Percentiles rank a stretch among this genome's conserved stretches.
Evolutionary conservation across 345 rosid species (phyloP).

Genomic region (Arabidopsis thaliana): DNA sequence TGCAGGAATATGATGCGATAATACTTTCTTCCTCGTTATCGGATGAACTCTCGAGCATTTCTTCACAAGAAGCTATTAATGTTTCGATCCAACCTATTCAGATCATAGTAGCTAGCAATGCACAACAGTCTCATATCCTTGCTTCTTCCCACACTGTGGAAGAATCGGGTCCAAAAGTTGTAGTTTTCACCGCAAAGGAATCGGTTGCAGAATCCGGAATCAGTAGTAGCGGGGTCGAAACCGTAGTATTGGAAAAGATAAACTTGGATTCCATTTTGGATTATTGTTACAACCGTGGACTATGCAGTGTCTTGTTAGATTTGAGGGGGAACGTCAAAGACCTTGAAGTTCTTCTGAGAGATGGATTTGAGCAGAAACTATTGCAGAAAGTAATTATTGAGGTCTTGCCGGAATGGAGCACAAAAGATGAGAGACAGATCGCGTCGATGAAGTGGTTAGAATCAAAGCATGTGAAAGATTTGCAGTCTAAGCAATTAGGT

Average conservation of each 20-base stretch:
- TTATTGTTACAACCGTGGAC: constrained; percentile 57
- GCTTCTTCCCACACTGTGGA: constrained; percentile 16
- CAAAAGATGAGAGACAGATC: constrained; percentile 21
- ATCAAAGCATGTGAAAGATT: constrained; percentile 53
- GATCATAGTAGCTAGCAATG: constrained; percentile 51
- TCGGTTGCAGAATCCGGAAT: constrained; percentile 42
- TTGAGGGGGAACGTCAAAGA: constrained; percentile 57
- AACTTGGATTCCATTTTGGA: constrained; percentile 58
- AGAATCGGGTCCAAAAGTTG: constrained; percentile 50
- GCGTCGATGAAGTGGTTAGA: constrained; percentile 44
- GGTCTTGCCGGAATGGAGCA: constrained; percentile 67
- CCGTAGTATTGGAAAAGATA: constrained; percentile 53
- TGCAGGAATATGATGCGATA: constrained; percentile 76
- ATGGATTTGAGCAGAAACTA: constrained; percentile 54
- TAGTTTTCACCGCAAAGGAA: constrained; percentile 51
- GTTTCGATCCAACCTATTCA: constrained; percentile 65
- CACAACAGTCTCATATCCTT: constrained; percentile 41
- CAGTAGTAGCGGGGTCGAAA: constrained; percentile 49
- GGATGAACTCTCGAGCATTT: constrained; percentile 46
- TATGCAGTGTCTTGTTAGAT: constrained; percentile 70
- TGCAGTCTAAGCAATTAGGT: constrained; percentile 50
- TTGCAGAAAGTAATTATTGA: constrained; percentile 65
- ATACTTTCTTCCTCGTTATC: constrained; percentile 58
- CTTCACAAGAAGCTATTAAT: constrained; percentile 58
- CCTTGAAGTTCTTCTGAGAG: constrained; percentile 59